A percentile compares a stretch with the other conserved stretches of the same genome.
Conservation (phyloP, 2,329 filamentous ascomycete species). For the Fusarium proliferatum region DNA sequence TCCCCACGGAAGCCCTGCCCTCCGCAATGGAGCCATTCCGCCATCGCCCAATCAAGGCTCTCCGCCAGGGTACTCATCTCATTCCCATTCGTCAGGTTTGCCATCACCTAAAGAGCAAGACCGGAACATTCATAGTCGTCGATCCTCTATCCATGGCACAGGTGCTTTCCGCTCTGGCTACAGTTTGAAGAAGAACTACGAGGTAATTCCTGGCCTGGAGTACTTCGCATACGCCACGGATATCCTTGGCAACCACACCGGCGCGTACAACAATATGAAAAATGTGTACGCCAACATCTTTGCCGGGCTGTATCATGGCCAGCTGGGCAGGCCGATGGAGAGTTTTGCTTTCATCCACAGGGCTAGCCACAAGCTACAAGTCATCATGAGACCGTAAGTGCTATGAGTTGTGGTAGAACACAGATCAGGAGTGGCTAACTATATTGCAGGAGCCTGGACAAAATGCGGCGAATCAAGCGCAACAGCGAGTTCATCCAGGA, state of each 20-base stretch:
- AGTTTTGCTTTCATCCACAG: conserved; percentile 75
- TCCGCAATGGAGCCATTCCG: conserved; percentile 61
- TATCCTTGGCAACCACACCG: conserved; percentile 84
- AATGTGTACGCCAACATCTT: conserved; percentile 88
- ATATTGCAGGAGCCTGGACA: conserved; percentile 59
- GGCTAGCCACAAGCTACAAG: conserved; percentile 69
- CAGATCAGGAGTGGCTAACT: not conserved
- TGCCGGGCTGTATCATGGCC: conserved; percentile 88
- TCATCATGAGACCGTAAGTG: conserved; percentile 79
- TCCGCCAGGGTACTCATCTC: conserved; percentile 58
- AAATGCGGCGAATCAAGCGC: conserved; percentile 56
- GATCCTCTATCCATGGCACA: conserved; percentile 62
- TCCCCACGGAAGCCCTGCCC: conserved; percentile 51
- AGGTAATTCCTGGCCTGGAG: conserved; percentile 87
- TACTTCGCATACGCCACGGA: conserved; percentile 90
- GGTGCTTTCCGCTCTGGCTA: conserved; percentile 44
- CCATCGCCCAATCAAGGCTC: conserved; percentile 67
- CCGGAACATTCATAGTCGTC: conserved; percentile 57
- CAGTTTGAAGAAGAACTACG: conserved; percentile 70
- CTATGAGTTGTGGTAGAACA: not conserved
- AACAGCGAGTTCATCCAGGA: conserved; percentile 55
- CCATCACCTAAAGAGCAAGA: conserved; percentile 66
- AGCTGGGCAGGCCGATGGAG: conserved; percentile 86
- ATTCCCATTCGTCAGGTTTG: conserved; percentile 62
- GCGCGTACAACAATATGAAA: conserved; percentile 81